Conservation (phyloP, 345 rosid species). For the Euphorbia tirucalli region DNA sequence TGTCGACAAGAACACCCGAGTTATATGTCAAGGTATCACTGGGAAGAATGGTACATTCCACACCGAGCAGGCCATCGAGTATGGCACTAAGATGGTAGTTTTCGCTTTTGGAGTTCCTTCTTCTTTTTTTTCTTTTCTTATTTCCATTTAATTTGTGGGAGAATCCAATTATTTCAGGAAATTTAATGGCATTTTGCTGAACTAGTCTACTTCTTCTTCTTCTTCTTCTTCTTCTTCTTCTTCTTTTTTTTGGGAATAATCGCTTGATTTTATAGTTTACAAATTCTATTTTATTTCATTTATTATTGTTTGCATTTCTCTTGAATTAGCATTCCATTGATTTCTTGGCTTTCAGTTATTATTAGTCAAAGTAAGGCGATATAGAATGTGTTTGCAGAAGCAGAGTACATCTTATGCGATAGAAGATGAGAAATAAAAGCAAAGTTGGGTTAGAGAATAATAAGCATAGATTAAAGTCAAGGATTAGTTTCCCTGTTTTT, state of each 20-base stretch:
- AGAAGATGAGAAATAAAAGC: neutral
- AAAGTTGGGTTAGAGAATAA: neutral
- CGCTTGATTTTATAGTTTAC: neutral
- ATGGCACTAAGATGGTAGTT: slow-evolving; percentile 91
- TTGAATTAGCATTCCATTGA: neutral
- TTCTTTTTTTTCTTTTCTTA: too few relatives aligned
- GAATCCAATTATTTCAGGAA: neutral
- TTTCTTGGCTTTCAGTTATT: neutral
- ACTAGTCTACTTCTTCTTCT: too few relatives aligned
- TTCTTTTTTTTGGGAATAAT: too few relatives aligned
- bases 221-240: too few relatives aligned
- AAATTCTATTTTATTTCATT: neutral
- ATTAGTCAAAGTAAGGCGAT: neutral
- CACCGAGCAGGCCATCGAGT: slow-evolving; percentile 96
- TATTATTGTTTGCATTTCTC: neutral
- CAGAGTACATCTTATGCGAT: neutral
- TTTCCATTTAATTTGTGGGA: too few relatives aligned
- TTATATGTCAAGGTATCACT: slow-evolving; percentile 95
- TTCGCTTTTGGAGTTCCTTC: neutral
- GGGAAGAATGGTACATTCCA: slow-evolving; percentile 93
- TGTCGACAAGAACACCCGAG: slow-evolving; percentile 85
- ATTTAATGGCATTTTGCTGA: too few relatives aligned
- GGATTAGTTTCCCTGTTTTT: too few relatives aligned
- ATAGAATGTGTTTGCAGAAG: neutral
- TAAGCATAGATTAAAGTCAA: too few relatives aligned